Evolutionary conservation across 805 yeast genomes (phyloP).

Genomic region (Yamadazyma takamatsuzukensis): DNA sequence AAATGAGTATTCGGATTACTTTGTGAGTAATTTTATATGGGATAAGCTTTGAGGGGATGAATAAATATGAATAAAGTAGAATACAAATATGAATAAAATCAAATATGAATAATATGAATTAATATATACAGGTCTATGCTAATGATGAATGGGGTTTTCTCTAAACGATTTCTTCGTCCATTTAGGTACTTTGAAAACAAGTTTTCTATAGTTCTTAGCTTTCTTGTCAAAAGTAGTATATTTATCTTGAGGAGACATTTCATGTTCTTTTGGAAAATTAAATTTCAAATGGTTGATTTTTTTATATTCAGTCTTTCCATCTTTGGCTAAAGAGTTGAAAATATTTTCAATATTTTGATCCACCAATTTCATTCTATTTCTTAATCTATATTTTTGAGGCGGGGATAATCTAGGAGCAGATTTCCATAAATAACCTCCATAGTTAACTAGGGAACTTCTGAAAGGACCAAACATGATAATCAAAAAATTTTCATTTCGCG

Average conservation of each 20-base stretch:
- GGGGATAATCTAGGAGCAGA: conserved; percentile 55
- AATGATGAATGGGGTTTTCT: conserved; percentile 62
- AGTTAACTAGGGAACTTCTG: conserved; percentile 49
- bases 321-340: conserved; percentile 31
- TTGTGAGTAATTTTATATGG: conserved; percentile 77
- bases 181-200: conserved; percentile 82
- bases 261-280: conserved; percentile 68
- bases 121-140: background rate
- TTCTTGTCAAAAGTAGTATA: conserved; percentile 81
- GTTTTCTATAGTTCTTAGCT: conserved; percentile 77
- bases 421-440: conserved; percentile 77
- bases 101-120: too few relatives aligned
- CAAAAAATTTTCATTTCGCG: conserved; percentile 8
- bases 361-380: conserved; percentile 77
- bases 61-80: too few relatives aligned
- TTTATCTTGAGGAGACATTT: conserved; percentile 80
- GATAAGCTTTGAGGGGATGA: conserved; percentile 47
- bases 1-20: conserved; percentile 46
- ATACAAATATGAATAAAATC: too few relatives aligned
- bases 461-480: conserved; percentile 66
- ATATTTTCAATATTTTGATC: conserved; percentile 73
- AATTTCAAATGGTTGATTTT: conserved; percentile 35
- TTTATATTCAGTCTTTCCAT: conserved; percentile 27
- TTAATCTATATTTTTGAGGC: conserved; percentile 78
- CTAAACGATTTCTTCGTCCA: conserved; percentile 87